Evolutionary conservation across 2,329 filamentous ascomycete species (phyloP).

Genomic region (Akanthomyces uredinophilus): DNA sequence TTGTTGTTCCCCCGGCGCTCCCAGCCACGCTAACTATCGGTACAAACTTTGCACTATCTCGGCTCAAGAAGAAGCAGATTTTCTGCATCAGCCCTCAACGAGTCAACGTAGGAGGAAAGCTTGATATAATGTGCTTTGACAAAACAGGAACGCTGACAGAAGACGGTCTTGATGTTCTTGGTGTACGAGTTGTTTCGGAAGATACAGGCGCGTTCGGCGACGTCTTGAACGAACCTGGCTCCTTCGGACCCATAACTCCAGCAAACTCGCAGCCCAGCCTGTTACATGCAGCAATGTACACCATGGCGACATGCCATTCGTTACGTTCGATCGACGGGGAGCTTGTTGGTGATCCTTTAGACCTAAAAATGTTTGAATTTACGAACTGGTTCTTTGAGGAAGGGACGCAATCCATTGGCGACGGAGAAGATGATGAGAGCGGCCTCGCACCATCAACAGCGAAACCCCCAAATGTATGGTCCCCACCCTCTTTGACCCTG

Average conservation of each 20-base stretch:
- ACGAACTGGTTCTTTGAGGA: conserved; percentile 91
- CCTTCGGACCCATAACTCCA: conserved; percentile 45
- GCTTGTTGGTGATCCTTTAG: conserved; percentile 86
- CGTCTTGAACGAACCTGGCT: conserved; percentile 60
- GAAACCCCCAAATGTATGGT: conserved; percentile 59
- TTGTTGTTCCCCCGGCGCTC: conserved; percentile 90
- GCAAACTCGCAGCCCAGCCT: conserved; percentile 27
- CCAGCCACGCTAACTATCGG: conserved; percentile 95
- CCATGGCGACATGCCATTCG: conserved; percentile 97
- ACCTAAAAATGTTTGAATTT: conserved; percentile 98
- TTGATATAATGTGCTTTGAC: conserved; percentile 96
- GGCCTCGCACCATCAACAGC: conserved; percentile 84
- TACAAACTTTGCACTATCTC: conserved; percentile 85
- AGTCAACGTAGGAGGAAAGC: conserved; percentile 92
- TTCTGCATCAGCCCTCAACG: conserved; percentile 97
- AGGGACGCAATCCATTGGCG: conserved; percentile 62
- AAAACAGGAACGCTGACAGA: conserved; percentile 98
- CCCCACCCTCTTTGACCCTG: conserved; percentile 25
- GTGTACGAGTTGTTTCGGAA: conserved; percentile 70
- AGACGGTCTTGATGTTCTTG: conserved; percentile 89
- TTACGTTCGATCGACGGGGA: conserved; percentile 81
- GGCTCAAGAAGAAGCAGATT: conserved; percentile 83
- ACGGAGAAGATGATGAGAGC: conserved; percentile 65
- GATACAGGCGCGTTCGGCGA: conserved; percentile 64
- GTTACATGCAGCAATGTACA: conserved; percentile 67